phyloP scores from a whole-genome alignment of 306 rosid genomes.

The apple (Malus domestica) region DNA sequence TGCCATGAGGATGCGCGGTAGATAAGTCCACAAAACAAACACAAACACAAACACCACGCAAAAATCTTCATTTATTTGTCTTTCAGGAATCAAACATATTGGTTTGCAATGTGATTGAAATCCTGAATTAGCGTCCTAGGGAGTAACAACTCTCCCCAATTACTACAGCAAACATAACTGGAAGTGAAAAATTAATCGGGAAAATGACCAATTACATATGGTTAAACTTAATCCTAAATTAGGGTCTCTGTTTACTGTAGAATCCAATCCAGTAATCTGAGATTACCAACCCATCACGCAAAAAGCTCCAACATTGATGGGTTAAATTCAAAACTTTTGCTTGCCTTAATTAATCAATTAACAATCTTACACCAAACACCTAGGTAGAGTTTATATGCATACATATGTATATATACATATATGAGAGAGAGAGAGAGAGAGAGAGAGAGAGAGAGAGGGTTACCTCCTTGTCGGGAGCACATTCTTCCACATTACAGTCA shows the following conservation, averaged over 20 bases:
- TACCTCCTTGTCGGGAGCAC: slow-evolving; percentile 97
- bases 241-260: background rate
- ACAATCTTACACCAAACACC: background rate
- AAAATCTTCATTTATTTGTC: background rate
- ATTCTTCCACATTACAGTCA: slow-evolving; percentile 83
- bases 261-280: background rate
- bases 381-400: background rate
- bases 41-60: background rate
- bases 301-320: background rate
- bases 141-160: background rate
- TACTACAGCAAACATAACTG: background rate
- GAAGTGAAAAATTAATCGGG: background rate
- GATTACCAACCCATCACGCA: background rate
- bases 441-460: background rate
- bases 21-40: background rate
- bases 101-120: background rate
- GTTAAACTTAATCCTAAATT: background rate
- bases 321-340: background rate
- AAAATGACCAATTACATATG: background rate
- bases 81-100: background rate
- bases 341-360: background rate
- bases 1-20: background rate
- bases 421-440: background rate
- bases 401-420: too few relatives aligned
- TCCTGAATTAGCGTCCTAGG: background rate